Base-by-base conservation (phyloP, 2,329 filamentous ascomycete species). In the Seiridium cupressi region DNA sequence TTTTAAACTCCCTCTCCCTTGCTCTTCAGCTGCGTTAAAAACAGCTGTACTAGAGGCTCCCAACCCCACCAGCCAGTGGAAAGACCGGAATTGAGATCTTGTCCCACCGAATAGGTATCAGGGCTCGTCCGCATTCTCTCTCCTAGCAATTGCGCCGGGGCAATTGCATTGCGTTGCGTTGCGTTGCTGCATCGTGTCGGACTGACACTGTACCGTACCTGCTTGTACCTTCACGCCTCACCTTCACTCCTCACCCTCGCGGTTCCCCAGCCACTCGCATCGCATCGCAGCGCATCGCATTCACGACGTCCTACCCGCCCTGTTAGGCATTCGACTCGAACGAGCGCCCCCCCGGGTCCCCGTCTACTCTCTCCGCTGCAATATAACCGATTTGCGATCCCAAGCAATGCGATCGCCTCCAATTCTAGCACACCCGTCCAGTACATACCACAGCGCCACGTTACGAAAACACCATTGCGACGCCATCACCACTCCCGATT, bases 391-490 rank as follows among this genome's bases (percentile, higher is more conserved):
- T 55, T 47, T 49, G 40, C 54, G 40, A 44, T 49, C 42, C 60
- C 48, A 36, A 42, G 49, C 44, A 46, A 58, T 58, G 55, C 60
- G 60, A 61, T 55, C 54, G 56, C 63, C 47, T 56, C 34, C 57
- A 26, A 62, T 57, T 55, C 57, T 53, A 58, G 53, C 38, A 51
- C 51, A 44, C 51, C 61, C 59, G 31, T 53, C 51, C 57, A 57
- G 54, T 56, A 58, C 54, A 60, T 40, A 44, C 58, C 53, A 44
- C 60, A 60, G 38, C 60, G 51, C 59, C 59, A 55, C 56, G 61
- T 60, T 53, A 36, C 51, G 53, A 56, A 34, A 51, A 59, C 62
- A 53, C 60, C 62, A 54, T 62, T 63, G 63, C 64, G 65, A 68
- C 62, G 62, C 61, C 59, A 65, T 62, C 64, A 54, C 61, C 38